Evolutionary conservation across 1,284 basidiomycete species (phyloP).

Genomic region (Ceratobasidium sp.): DNA sequence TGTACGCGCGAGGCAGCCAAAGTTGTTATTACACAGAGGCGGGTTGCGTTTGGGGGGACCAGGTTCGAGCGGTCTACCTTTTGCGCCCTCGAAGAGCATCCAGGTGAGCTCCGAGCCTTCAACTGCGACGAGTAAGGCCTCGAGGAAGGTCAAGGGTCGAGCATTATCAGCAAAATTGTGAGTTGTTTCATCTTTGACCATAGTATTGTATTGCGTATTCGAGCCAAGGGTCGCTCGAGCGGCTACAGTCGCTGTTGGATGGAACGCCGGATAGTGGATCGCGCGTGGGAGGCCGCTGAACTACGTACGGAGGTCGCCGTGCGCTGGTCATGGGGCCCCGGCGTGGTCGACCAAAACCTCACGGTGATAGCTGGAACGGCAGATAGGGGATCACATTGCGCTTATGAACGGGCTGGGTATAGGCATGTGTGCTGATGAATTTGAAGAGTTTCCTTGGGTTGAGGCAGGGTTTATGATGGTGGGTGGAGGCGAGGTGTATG

Average conservation of each 20-base stretch:
- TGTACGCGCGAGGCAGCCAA: constrained; percentile 6
- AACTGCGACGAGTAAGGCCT: constrained; percentile 39
- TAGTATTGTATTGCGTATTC: constrained; percentile 2
- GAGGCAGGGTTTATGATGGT: constrained; percentile 19
- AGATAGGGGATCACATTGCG: background rate
- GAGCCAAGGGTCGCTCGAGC: background rate
- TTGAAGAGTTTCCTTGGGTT: constrained; percentile 2
- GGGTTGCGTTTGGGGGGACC: constrained; percentile 10
- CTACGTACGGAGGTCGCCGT: background rate
- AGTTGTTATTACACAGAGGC: constrained; percentile 22
- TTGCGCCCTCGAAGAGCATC: background rate
- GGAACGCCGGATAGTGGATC: constrained; percentile 15
- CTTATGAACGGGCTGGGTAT: background rate
- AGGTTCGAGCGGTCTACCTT: constrained; percentile 19
- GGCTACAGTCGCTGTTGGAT: constrained; percentile 3
- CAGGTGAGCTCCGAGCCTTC: constrained; percentile 23
- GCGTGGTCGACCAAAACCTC: constrained; percentile 7
- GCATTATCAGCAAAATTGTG: background rate
- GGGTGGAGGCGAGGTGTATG: constrained; percentile 3
- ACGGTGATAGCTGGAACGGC: constrained; percentile 4
- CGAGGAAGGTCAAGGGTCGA: constrained; percentile 19
- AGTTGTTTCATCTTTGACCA: constrained; percentile 35
- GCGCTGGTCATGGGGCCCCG: constrained; percentile 16
- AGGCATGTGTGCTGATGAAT: background rate
- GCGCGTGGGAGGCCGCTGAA: constrained; percentile 5